Evolutionary conservation across 2,329 filamentous ascomycete genomes (phyloP).

Genomic region (Pestalotiopsis sp.): DNA sequence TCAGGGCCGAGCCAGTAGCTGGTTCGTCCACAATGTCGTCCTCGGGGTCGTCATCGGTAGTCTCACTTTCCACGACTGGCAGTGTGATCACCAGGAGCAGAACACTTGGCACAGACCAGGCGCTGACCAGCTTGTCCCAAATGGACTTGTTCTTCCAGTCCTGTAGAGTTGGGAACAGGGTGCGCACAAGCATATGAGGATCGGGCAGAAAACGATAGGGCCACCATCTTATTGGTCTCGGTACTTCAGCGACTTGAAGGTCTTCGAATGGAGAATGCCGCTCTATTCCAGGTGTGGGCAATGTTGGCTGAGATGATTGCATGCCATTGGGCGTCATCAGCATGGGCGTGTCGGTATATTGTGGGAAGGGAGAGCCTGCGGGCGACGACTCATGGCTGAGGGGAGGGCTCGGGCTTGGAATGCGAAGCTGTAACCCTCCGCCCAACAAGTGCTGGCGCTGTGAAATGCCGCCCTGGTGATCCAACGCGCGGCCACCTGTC

Average conservation of each 20-base stretch:
- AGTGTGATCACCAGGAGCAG: conserved; percentile 88
- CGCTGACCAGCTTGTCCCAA: conserved; percentile 81
- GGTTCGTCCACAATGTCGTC: conserved; percentile 35
- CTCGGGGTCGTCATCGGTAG: conserved; percentile 52
- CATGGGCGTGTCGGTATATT: conserved; percentile 63
- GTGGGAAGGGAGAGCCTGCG: conserved; percentile 66
- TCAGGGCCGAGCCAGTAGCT: conserved; percentile 28
- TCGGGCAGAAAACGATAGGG: conserved; percentile 74
- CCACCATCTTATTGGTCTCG: conserved; percentile 73
- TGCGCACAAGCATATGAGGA: conserved; percentile 70
- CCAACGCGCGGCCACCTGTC: conserved; percentile 19
- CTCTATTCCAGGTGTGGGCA: conserved; percentile 55
- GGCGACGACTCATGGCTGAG: conserved; percentile 51
- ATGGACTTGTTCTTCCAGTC: conserved; percentile 80
- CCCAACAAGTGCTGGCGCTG: neutral
- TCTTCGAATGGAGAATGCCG: conserved; percentile 46
- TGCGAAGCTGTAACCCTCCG: conserved; percentile 44
- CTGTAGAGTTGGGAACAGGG: conserved; percentile 85
- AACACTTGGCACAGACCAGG: conserved; percentile 87
- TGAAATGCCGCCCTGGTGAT: neutral
- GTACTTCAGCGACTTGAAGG: conserved; percentile 41
- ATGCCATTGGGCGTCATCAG: conserved; percentile 44
- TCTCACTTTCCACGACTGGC: conserved; percentile 81
- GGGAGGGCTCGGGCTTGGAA: conserved; percentile 46
- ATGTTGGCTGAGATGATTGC: conserved; percentile 56